A percentile compares a stretch with the other conserved stretches of the same genome.
Conservation (phyloP, 768 basidiomycete species). For the Lentinula aciculospora region DNA sequence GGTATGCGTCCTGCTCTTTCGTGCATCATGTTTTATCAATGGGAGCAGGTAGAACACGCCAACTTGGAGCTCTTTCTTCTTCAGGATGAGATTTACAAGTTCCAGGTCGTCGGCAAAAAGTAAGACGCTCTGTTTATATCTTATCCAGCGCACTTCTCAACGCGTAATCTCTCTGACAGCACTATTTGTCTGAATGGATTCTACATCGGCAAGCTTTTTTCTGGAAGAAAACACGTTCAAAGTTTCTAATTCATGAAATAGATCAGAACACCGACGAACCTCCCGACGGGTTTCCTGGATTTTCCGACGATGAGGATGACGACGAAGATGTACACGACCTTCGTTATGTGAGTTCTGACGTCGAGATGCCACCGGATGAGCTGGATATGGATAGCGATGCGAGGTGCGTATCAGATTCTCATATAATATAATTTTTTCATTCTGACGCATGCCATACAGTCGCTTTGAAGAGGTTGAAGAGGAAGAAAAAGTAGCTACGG, state of each 20-base stretch:
- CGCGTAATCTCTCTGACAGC: slow-evolving; percentile 28
- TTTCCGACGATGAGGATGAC: slow-evolving; percentile 37
- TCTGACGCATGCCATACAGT: slow-evolving; percentile 23
- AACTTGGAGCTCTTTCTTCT: slow-evolving; percentile 66
- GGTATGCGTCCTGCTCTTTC: slow-evolving; percentile 11
- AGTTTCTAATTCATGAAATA: slow-evolving; percentile 18
- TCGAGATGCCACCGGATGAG: slow-evolving; percentile 66
- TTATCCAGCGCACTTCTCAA: background rate
- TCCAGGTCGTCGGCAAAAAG: slow-evolving; percentile 83
- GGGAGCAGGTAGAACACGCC: slow-evolving; percentile 68
- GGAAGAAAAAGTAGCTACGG: slow-evolving; percentile 34
- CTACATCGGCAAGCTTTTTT: slow-evolving; percentile 58
- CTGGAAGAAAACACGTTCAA: background rate
- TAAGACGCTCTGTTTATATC: slow-evolving; percentile 24
- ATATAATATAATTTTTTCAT: background rate
- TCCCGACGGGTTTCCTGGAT: slow-evolving; percentile 32
- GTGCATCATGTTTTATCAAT: background rate
- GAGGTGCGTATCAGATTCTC: slow-evolving; percentile 31
- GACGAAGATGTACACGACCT: slow-evolving; percentile 58
- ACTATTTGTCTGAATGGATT: slow-evolving; percentile 78
- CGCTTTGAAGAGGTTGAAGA: slow-evolving; percentile 72
- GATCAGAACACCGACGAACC: slow-evolving; percentile 51
- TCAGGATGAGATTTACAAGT: slow-evolving; percentile 55
- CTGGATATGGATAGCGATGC: slow-evolving; percentile 43
- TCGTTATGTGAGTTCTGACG: slow-evolving; percentile 78